Conservation (phyloP, 1,139 yeast genomes). For the Keqinozyma sinolaborantium region DNA sequence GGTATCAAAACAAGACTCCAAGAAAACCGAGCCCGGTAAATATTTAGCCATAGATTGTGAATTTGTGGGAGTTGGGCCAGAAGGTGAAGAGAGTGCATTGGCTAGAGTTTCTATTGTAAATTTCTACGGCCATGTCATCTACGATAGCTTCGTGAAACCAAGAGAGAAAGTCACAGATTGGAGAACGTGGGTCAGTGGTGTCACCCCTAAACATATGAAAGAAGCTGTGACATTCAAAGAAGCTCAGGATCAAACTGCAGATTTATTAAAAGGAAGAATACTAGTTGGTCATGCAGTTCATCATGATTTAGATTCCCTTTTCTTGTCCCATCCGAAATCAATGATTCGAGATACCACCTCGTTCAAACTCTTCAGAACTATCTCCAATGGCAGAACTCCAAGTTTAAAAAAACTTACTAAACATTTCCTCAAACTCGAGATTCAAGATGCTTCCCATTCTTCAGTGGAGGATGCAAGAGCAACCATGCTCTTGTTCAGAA, state of each 20-base stretch:
- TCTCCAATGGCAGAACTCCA: constrained; percentile 68
- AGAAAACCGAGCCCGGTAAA: constrained; percentile 54
- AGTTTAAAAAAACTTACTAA: constrained; percentile 63
- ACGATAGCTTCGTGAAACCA: constrained; percentile 77
- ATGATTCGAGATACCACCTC: constrained; percentile 73
- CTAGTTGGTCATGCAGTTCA: constrained; percentile 84
- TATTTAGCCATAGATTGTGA: constrained; percentile 89
- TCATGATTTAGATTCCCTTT: constrained; percentile 70
- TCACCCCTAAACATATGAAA: constrained; percentile 64
- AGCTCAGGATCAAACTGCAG: constrained; percentile 58
- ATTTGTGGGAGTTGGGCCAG: constrained; percentile 85
- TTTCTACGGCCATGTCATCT: constrained; percentile 66
- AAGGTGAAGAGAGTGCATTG: constrained; percentile 64
- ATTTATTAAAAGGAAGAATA: constrained; percentile 47
- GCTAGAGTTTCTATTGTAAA: constrained; percentile 89
- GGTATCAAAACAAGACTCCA: constrained; percentile 8
- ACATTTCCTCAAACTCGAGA: constrained; percentile 54
- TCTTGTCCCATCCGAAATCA: constrained; percentile 62
- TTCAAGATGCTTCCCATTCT: constrained; percentile 77
- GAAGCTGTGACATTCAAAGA: constrained; percentile 62
- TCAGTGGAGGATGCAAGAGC: constrained; percentile 91
- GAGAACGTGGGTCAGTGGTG: constrained; percentile 95
- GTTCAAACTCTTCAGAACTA: constrained; percentile 54
- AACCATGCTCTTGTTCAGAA: constrained; percentile 72
- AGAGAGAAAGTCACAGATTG: constrained; percentile 77